phyloP scores from a whole-genome alignment of 1,139 yeast species.

The Taphrina communis region DNA sequence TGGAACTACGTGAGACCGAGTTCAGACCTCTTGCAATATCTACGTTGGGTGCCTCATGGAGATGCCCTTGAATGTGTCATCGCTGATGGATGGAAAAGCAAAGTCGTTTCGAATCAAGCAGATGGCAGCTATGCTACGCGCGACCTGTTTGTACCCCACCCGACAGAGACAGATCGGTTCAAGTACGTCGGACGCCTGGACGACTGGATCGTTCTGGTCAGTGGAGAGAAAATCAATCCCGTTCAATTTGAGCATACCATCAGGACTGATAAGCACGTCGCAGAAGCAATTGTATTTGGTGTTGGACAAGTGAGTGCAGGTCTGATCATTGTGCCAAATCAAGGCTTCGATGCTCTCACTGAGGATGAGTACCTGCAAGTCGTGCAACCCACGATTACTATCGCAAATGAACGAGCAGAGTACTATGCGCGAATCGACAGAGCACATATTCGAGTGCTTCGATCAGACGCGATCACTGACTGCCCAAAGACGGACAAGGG shows the following conservation, averaged over 20 bases:
- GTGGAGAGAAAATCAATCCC: slow-evolving; percentile 12
- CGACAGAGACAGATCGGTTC: slow-evolving; percentile 6
- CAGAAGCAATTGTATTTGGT: slow-evolving; percentile 6
- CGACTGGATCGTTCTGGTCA: slow-evolving; percentile 4
- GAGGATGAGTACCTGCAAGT: slow-evolving; percentile 10
- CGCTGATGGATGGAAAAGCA: slow-evolving; percentile 13
- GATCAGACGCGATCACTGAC: neutral
- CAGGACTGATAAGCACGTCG: slow-evolving; percentile 4
- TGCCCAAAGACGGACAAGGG: slow-evolving; percentile 8
- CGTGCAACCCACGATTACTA: neutral
- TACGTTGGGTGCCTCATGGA: slow-evolving; percentile 7
- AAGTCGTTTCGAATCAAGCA: slow-evolving; percentile 12
- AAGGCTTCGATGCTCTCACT: neutral
- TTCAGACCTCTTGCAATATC: neutral
- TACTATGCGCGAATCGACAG: slow-evolving; percentile 10
- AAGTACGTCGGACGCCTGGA: slow-evolving; percentile 12
- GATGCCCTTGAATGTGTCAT: slow-evolving; percentile 14
- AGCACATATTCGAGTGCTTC: slow-evolving; percentile 4
- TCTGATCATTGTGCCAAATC: slow-evolving; percentile 4
- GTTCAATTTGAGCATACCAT: slow-evolving; percentile 14
- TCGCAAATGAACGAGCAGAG: slow-evolving; percentile 8
- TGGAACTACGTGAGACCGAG: slow-evolving; percentile 18
- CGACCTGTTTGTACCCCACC: slow-evolving; percentile 9
- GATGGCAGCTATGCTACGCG: slow-evolving; percentile 20
- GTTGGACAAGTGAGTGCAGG: slow-evolving; percentile 6